Evolutionary conservation across 345 rosid species (phyloP), one percentile per base, ranked within the genome.

Genomic region (Arabis alpina): DNA sequence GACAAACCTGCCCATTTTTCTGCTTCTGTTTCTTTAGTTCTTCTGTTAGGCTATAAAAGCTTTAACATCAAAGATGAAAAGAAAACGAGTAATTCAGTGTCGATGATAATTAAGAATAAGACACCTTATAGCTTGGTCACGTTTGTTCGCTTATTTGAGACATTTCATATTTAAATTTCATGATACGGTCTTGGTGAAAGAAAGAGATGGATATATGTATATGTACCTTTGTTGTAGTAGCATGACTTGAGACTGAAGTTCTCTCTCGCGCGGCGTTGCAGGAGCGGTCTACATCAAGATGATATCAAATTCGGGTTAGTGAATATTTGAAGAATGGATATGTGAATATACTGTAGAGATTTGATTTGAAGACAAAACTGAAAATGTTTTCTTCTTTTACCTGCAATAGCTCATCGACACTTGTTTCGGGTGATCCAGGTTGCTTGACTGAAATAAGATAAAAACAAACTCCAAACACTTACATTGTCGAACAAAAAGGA

Each of bases 11-110:
- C 3, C 79, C 80, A 64, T 89, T 91, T 78, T 67, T 89, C 74
- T 70, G 71, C 74, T 80, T 94, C 67, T 79, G 95, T 84, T 77
- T 83, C 83, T 88, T 91, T 82, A 91, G 70, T 73, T 94, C 97
- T 73, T 91, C 99, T 28, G 77, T 69, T 71, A 91, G 68, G 84
- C 78, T 82, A 73, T 68, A 83, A 71, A 86, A 64, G 78, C 99
- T 77, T 43, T 85, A 84, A 50, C 52, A 87, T 68, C 56, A 71
- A 59, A 81, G 50, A 73, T 49, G 51, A 58, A 62, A 57, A 49
- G 23, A 11, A 68, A 55, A 62, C 16, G 49, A 49, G 44, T 48
- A 59, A 43, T 11, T 55, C 19, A 47, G 3, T 54, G 62, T 23
- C 54, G 30, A 15, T 34, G 43, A 41, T 24, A 24, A 25, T 53